Conservation (phyloP, 352 stramenopile genomes). For the Globisporangium parvum region DNA sequence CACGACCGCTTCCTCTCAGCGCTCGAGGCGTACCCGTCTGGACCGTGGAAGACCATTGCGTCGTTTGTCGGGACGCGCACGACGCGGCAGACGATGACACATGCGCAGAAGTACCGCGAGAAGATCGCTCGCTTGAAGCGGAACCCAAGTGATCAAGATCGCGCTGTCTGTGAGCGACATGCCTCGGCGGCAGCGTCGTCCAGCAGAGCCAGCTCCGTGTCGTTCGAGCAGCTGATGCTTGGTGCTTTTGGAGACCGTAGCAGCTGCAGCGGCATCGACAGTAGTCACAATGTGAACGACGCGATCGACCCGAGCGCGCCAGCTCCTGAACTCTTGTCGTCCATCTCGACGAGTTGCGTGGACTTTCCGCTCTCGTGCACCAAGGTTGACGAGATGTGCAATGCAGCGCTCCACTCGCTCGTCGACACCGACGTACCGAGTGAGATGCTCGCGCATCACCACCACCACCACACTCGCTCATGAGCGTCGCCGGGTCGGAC, state of each 20-base stretch:
- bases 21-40: conserved; percentile 19
- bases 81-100: conserved; percentile 63
- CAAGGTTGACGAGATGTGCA: conserved; percentile 3
- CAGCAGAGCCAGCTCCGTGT: neutral
- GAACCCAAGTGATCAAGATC: neutral
- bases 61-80: conserved; percentile 19
- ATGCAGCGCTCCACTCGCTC: neutral
- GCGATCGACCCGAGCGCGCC: too few relatives aligned
- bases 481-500: too few relatives aligned
- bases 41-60: conserved; percentile 23
- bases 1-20: conserved; percentile 20
- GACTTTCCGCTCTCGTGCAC: neutral
- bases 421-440: neutral
- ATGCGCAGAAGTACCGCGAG: conserved; percentile 10
- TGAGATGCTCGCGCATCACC: neutral
- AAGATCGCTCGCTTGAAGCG: conserved; percentile 4
- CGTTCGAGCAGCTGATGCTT: too few relatives aligned
- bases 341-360: neutral
- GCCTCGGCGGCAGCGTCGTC: neutral
- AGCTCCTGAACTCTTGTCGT: too few relatives aligned
- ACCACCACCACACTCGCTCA: too few relatives aligned
- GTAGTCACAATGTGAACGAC: too few relatives aligned
- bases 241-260: neutral
- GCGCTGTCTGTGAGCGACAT: too few relatives aligned
- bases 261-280: neutral